These are phyloP conservation scores for Dendrobium catenatum DNA, from an alignment of 106 monocot species.

Conservation along the genomic window DNA sequence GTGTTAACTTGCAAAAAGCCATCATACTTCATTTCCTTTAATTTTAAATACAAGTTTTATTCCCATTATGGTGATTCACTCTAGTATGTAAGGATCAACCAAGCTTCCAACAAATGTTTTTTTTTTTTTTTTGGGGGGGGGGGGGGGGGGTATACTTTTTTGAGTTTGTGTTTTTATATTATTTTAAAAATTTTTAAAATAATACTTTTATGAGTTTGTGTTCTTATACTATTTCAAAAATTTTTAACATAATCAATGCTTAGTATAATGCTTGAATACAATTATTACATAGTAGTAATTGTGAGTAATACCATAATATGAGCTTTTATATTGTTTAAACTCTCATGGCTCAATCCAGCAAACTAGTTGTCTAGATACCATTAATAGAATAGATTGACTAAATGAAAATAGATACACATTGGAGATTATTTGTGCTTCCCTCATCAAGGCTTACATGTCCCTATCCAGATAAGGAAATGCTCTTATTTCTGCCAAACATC, in stretches of 20 bases:
- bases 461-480: neutral
- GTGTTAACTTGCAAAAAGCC: conserved; percentile 17
- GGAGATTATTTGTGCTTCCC: neutral
- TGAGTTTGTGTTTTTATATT: neutral
- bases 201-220: neutral
- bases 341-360: neutral
- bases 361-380: neutral
- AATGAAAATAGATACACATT: neutral
- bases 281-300: neutral
- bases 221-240: neutral
- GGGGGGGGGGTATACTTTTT: neutral
- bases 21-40: conserved; percentile 11
- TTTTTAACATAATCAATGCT: neutral
- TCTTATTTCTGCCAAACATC: neutral
- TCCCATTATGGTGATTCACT: neutral
- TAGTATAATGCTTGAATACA: neutral
- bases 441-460: neutral
- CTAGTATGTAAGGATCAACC: neutral
- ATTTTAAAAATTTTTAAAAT: neutral
- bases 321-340: neutral
- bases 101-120: neutral
- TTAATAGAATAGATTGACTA: neutral
- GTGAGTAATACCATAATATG: neutral
- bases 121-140: neutral
- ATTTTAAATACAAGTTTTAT: neutral